A percentile compares a stretch with the other conserved stretches of the same genome.
Evolutionary conservation across 139 green algal species (phyloP).

Genomic region (Auxenochlorella pyrenoidosa): DNA sequence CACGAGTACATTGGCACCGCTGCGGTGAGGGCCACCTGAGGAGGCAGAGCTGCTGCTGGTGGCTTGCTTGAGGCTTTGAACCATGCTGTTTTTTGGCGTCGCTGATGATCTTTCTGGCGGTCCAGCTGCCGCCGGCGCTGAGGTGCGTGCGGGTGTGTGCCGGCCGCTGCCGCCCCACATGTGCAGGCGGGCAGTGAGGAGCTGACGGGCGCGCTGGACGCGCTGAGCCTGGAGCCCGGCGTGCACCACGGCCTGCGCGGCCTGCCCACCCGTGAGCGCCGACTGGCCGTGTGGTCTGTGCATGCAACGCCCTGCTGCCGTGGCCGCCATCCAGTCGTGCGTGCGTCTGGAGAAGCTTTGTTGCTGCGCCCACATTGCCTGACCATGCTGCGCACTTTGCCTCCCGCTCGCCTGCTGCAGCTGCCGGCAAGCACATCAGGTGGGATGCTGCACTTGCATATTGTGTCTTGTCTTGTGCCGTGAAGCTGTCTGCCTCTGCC

Average conservation of each 20-base stretch:
- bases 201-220: constrained; percentile 17
- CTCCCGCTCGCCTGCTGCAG: too few relatives aligned
- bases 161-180: too few relatives aligned
- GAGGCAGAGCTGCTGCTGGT: background rate
- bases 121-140: too few relatives aligned
- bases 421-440: constrained; percentile 24
- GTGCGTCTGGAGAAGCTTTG: too few relatives aligned
- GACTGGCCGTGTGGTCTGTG: too few relatives aligned
- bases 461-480: background rate
- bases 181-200: constrained; percentile 12
- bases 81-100: too few relatives aligned
- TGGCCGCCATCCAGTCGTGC: too few relatives aligned
- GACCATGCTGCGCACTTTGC: too few relatives aligned
- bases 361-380: too few relatives aligned
- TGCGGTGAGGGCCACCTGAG: too few relatives aligned
- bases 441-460: background rate
- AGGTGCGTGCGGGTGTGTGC: background rate
- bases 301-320: too few relatives aligned
- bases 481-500: background rate
- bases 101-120: background rate
- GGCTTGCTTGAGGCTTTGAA: background rate
- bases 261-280: constrained; percentile 13
- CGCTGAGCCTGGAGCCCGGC: constrained; percentile 17
- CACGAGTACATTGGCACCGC: background rate
- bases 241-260: constrained; percentile 14